Base-by-base conservation (phyloP, 345 rosid species). In the Eucalyptus pauciflora region DNA sequence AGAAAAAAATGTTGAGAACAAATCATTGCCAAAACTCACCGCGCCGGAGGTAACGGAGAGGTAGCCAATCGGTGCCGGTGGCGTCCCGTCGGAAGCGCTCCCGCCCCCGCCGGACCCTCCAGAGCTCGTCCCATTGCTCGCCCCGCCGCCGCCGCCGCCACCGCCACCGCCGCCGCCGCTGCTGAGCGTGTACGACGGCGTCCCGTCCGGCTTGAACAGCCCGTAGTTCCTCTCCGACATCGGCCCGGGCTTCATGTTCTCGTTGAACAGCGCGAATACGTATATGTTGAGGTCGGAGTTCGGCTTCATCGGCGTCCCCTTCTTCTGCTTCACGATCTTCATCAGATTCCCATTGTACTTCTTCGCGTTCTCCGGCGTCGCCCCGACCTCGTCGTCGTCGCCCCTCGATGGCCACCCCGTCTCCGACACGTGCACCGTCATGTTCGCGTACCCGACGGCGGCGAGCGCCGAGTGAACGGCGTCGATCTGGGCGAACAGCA, bases 381-480 rank as follows among this genome's bases (percentile, higher is more conserved):
- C 95, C 18, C 94, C 95, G 3, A 89, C 87, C 89, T 94, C 96
- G 10, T 93, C 93, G 3, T 13, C 89, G 62, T 93, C 95, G 29
- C 95, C 95, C 45, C 89, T 91, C 4, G 95, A 94, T 46, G 95
- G 95, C 95, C 95, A 94, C 16, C 95, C 95, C 5, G 95, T 94
- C 89, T 93, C 95, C 18, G 95, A 92, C 13, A 93, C 89, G 45
- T 92, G 93, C 58, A 94, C 88, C 48, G 92, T 92, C 76, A 93
- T 24, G 58, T 90, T 89, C 88, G 86, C 91, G 89, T 89, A 93
- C 33, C 94, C 94, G 25, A 91, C 33, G 50, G 91, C 85, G 16
- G 91, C 87, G n/a, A 94, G 71, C 4, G 95, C 95, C 7, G 87
- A 89, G 87, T 92, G 88, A 49, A 92, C 92, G 41, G 95, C 93